Evolutionary conservation across 805 yeast genomes (phyloP).

Genomic region (Lachancea dasiensis): DNA sequence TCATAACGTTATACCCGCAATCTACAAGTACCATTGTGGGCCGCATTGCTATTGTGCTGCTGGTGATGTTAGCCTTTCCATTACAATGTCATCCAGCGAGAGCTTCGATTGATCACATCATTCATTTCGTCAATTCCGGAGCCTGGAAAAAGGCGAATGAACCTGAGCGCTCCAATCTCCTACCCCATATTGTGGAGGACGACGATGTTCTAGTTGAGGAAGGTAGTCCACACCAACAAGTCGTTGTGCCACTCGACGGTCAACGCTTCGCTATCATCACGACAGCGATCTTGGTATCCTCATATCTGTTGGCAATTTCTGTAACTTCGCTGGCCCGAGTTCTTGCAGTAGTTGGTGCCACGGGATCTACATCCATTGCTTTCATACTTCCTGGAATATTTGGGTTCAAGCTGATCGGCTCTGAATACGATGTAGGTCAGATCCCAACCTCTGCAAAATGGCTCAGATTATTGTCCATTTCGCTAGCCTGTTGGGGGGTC

Average conservation of each 20-base stretch:
- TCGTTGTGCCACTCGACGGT: slow-evolving; percentile 22
- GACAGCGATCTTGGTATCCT: slow-evolving; percentile 37
- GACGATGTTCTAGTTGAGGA: slow-evolving; percentile 29
- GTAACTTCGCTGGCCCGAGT: slow-evolving; percentile 63
- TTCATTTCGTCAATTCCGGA: slow-evolving; percentile 34
- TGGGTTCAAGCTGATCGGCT: slow-evolving; percentile 41
- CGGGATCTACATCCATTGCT: slow-evolving; percentile 76
- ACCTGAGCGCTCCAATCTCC: slow-evolving; percentile 8
- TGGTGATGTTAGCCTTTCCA: slow-evolving; percentile 83
- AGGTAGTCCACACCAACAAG: slow-evolving; percentile 18
- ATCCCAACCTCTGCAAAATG: slow-evolving; percentile 26
- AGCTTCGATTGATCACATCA: slow-evolving; percentile 69
- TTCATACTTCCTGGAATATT: slow-evolving; percentile 75
- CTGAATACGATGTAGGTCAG: slow-evolving; percentile 17
- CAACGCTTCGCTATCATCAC: slow-evolving; percentile 47
- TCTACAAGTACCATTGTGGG: slow-evolving; percentile 68
- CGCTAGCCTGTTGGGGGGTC: slow-evolving; percentile 43
- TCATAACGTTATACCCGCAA: slow-evolving; percentile 69
- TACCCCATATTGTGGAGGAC: slow-evolving; percentile 14
- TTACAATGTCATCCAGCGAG: slow-evolving; percentile 88
- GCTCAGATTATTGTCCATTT: slow-evolving; percentile 36
- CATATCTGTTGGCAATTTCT: slow-evolving; percentile 53
- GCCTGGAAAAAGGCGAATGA: not conserved
- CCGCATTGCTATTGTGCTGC: slow-evolving; percentile 67
- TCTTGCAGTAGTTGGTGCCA: slow-evolving; percentile 70